These are phyloP conservation scores for Thermochaetoides thermophila DNA, from an alignment of 495 filamentous ascomycete genomes.

Conservation along the genomic window DNA sequence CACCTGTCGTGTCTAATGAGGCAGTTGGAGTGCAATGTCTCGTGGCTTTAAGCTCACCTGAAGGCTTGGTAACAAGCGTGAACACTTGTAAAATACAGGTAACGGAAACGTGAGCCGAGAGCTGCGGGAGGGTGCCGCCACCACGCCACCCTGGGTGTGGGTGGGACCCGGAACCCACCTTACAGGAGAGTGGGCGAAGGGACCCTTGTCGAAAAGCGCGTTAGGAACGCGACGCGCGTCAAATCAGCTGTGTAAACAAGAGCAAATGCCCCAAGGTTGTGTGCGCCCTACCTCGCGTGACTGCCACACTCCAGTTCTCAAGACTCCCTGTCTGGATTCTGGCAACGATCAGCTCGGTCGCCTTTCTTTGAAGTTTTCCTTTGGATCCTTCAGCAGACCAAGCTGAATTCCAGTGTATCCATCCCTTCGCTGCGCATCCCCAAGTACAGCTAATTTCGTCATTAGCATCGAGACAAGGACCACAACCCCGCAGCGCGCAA, in stretches of 20 bases:
- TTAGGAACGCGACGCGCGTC: constrained; percentile 13
- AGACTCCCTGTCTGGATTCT: constrained; percentile 2
- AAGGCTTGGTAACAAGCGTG: too few species aligned
- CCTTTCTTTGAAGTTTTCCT: neutral
- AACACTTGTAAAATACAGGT: too few species aligned
- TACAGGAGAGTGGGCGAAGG: constrained; percentile 8
- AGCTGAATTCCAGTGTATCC: constrained; percentile 1
- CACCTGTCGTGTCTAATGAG: too few species aligned
- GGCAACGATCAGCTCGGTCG: constrained; percentile 5
- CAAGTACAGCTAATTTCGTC: constrained; percentile 7
- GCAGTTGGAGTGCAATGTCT: too few species aligned
- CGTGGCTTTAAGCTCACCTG: too few species aligned
- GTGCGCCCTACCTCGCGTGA: constrained; percentile 8
- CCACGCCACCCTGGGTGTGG: constrained; percentile 5
- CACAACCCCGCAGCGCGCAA: constrained; percentile 17
- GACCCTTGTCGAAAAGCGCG: constrained; percentile 9
- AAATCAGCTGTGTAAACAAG: constrained; percentile 13
- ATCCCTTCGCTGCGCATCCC: neutral
- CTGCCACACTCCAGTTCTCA: constrained; percentile 3
- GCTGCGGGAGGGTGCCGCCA: constrained; percentile 4
- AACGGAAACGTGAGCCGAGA: neutral
- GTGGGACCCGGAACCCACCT: constrained; percentile 7
- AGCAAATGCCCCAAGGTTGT: constrained; percentile 8
- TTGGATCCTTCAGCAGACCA: neutral
- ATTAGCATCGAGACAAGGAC: too few species aligned